phyloP scores from a whole-genome alignment of 2,329 filamentous ascomycete species.

The Sphaceloma murrayae region DNA sequence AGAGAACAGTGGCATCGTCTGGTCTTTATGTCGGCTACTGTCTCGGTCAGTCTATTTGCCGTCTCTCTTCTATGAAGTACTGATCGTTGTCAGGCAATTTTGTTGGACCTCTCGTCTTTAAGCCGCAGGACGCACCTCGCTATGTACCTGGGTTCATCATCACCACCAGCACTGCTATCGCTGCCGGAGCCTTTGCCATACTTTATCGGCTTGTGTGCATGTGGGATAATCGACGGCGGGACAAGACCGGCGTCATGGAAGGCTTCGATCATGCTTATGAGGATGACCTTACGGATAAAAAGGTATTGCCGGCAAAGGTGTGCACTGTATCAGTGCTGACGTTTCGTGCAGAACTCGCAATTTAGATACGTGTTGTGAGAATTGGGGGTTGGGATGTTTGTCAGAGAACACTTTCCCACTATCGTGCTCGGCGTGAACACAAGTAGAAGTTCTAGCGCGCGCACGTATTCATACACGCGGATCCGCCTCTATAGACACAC shows the following conservation, averaged over 20 bases:
- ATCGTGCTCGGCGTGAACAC: too few species aligned
- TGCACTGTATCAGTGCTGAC: too few species aligned
- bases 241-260: slow-evolving; percentile 37
- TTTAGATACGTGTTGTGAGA: slow-evolving; percentile 6
- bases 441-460: too few species aligned
- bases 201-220: slow-evolving; percentile 39
- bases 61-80: not conserved
- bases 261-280: slow-evolving; percentile 45
- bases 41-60: slow-evolving; percentile 29
- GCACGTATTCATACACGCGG: too few species aligned
- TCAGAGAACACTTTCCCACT: too few species aligned
- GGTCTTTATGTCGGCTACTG: slow-evolving; percentile 46
- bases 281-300: slow-evolving; percentile 43
- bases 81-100: slow-evolving; percentile 31
- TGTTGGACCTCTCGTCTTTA: slow-evolving; percentile 37
- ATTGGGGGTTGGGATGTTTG: too few species aligned
- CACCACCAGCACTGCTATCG: slow-evolving; percentile 31
- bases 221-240: slow-evolving; percentile 37
- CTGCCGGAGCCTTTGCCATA: slow-evolving; percentile 31
- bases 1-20: slow-evolving; percentile 40
- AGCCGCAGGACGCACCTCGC: slow-evolving; percentile 33
- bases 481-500: not conserved
- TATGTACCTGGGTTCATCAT: slow-evolving; percentile 34
- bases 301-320: not conserved
- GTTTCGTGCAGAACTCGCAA: not conserved